Conservation (phyloP, 306 rosid genomes). For the Urtica urens region DNA sequence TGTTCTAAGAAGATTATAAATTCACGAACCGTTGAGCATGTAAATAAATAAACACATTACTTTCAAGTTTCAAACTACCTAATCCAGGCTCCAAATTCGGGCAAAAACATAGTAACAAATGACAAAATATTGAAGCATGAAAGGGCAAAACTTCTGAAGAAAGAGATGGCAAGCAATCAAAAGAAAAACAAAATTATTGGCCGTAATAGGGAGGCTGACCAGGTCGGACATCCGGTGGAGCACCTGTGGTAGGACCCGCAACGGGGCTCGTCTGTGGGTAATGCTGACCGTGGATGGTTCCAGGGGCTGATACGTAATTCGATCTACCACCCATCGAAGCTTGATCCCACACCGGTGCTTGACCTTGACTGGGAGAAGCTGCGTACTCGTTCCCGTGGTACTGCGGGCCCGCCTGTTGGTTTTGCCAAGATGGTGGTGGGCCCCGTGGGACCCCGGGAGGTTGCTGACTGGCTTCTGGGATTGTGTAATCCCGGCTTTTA, state of each 20-base stretch:
- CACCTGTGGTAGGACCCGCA: constrained; percentile 27
- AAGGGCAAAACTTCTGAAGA: no score
- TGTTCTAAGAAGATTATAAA: no score
- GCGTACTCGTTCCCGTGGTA: constrained; percentile 34
- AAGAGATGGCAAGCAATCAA: no score
- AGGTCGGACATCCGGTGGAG: constrained; percentile 39
- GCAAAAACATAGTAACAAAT: no score
- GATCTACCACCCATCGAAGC: constrained; percentile 38
- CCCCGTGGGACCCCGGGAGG: constrained; percentile 23
- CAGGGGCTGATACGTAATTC: constrained; percentile 31
- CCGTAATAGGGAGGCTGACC: constrained; percentile 32
- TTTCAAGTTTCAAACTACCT: no score
- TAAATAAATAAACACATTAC: no score
- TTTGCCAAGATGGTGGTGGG: constrained; percentile 38
- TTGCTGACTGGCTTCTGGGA: constrained; percentile 39
- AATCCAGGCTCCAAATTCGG: no score
- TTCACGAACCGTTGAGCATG: no score
- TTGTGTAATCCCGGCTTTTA: constrained; percentile 66
- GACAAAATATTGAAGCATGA: no score
- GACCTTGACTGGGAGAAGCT: constrained; percentile 45
- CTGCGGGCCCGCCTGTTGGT: constrained; percentile 32
- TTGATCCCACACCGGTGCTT: constrained; percentile 65
- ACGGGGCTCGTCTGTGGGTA: constrained; percentile 33
- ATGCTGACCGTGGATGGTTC: constrained; percentile 43
- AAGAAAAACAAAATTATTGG: constrained; percentile 19